Evolutionary conservation across 176 grass and related monocot species (phyloP).

Genomic region (Phyllostachys edulis): DNA sequence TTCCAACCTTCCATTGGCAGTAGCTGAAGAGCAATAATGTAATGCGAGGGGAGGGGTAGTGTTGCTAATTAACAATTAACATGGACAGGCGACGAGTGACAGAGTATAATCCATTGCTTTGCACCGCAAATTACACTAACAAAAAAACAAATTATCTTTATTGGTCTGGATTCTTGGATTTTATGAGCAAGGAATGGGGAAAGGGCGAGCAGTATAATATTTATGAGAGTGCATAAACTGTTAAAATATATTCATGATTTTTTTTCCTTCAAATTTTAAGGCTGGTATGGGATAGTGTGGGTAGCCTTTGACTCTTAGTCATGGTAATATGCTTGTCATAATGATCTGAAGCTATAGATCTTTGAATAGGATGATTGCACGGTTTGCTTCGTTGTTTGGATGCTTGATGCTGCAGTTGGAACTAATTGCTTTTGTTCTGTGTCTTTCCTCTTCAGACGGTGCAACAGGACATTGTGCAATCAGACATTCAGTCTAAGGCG

Average conservation of each 20-base stretch:
- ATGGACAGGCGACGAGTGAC: neutral
- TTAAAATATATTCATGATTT: neutral
- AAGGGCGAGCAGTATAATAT: neutral
- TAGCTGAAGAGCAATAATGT: neutral
- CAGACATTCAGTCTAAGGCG: conserved; percentile 78
- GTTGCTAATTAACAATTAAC: neutral
- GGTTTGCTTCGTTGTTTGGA: neutral
- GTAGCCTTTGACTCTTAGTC: neutral
- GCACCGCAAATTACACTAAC: neutral
- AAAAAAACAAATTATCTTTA: neutral
- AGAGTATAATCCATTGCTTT: neutral
- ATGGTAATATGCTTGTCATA: neutral
- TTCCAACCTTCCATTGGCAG: neutral
- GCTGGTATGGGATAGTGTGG: neutral
- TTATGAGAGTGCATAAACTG: neutral
- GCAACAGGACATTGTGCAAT: conserved; percentile 73
- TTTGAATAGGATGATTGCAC: neutral
- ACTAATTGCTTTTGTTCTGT: conserved; percentile 14
- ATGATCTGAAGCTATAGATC: neutral
- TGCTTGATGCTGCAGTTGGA: neutral
- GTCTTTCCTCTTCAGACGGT: conserved; percentile 51
- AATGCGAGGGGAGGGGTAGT: neutral
- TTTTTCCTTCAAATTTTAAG: neutral
- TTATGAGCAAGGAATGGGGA: neutral
- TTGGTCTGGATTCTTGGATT: neutral